Evolutionary conservation across 1,139 yeast genomes (phyloP).

Genomic region (Pichia sp.): DNA sequence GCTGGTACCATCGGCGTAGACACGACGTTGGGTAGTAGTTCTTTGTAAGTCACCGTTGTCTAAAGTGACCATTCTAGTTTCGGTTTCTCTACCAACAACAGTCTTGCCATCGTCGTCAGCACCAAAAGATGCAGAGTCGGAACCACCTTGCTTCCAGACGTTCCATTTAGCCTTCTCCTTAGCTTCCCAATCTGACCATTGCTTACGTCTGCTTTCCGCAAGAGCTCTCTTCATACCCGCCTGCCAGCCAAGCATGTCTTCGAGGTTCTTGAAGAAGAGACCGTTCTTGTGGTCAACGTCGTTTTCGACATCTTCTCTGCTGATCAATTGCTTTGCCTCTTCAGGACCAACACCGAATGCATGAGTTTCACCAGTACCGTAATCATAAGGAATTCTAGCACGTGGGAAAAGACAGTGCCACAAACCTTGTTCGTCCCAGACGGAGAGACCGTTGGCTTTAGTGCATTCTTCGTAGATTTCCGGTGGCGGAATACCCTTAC

Average conservation of each 20-base stretch:
- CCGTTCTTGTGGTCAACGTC: constrained; percentile 40
- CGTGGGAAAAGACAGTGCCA: constrained; percentile 89
- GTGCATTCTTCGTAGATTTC: constrained; percentile 62
- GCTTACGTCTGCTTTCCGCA: constrained; percentile 24
- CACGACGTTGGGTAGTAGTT: constrained; percentile 50
- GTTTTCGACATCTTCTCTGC: constrained; percentile 43
- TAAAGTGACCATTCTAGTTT: constrained; percentile 13
- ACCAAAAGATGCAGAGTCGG: background rate
- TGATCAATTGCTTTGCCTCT: constrained; percentile 21
- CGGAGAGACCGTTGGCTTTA: constrained; percentile 61
- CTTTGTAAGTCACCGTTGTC: constrained; percentile 55
- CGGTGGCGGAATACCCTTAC: constrained; percentile 62
- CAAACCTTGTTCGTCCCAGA: constrained; percentile 78
- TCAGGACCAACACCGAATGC: constrained; percentile 18
- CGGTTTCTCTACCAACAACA: constrained; percentile 31
- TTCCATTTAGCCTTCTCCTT: constrained; percentile 34
- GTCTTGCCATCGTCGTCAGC: constrained; percentile 47
- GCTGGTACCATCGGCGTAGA: constrained; percentile 67
- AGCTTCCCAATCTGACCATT: constrained; percentile 25
- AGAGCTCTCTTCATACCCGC: constrained; percentile 45
- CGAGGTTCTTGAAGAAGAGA: constrained; percentile 58
- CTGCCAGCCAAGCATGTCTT: constrained; percentile 68
- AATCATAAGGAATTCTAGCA: constrained; percentile 35
- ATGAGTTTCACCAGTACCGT: constrained; percentile 12
- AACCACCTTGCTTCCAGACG: constrained; percentile 25